These are phyloP conservation scores for Pseudogymnoascus sp. DNA, from an alignment of 2,329 filamentous ascomycete genomes.

Conservation along the genomic window DNA sequence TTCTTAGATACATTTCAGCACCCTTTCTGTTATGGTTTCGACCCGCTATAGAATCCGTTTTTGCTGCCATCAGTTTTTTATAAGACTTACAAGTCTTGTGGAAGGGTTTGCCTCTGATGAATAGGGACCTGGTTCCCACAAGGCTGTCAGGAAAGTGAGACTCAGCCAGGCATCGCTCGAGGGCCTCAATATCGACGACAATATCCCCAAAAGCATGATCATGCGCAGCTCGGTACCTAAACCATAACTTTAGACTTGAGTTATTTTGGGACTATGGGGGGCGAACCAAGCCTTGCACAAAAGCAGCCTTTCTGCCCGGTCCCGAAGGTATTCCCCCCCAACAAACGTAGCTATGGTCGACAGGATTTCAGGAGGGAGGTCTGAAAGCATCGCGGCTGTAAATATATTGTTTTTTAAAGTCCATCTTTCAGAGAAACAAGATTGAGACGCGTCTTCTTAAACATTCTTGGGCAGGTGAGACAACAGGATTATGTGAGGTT, in stretches of 20 bases:
- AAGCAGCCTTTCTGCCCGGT: not conserved
- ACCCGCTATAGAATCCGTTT: not conserved
- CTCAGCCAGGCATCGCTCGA: not conserved
- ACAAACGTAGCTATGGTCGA: not conserved
- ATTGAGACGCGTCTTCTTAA: not conserved
- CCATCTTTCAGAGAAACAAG: not conserved
- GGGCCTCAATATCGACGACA: not conserved
- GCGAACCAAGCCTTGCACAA: constrained; percentile 10
- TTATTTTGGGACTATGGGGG: not conserved
- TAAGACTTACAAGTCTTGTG: not conserved
- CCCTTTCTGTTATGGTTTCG: not conserved
- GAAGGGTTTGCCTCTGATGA: not conserved
- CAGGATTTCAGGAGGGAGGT: constrained; percentile 5
- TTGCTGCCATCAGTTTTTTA: not conserved
- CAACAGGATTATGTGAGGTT: not conserved
- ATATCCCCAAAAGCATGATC: not conserved
- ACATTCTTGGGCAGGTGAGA: not conserved
- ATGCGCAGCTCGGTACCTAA: constrained; percentile 6
- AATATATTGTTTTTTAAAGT: not conserved
- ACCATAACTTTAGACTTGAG: not conserved
- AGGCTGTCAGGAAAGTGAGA: not conserved
- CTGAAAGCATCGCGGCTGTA: not conserved
- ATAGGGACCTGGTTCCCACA: not conserved
- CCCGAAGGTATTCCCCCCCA: not conserved
- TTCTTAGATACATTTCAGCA: not conserved